Conservation (phyloP, 2,329 filamentous ascomycete genomes). For the Xylaria sp. region DNA sequence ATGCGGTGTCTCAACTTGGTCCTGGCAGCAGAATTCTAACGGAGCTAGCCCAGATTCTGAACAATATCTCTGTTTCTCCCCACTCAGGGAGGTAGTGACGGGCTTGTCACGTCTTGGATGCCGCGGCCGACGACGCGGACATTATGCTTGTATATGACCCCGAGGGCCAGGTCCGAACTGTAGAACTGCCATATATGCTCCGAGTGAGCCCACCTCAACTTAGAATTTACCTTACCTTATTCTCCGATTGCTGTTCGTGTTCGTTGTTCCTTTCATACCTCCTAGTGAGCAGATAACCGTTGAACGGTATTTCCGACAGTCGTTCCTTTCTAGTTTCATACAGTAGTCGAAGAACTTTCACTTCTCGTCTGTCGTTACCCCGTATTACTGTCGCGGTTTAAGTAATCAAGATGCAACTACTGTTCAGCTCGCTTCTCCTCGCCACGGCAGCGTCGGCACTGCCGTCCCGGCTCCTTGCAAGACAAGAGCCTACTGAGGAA, state of each 20-base stretch:
- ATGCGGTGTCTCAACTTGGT: neutral
- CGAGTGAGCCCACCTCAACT: slow-evolving; percentile 8
- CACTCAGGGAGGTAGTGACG: neutral
- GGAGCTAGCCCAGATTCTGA: neutral
- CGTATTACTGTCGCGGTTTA: neutral
- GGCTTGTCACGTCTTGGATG: slow-evolving; percentile 12
- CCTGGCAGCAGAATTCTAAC: neutral
- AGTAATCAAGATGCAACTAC: slow-evolving; percentile 14
- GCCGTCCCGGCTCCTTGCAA: slow-evolving; percentile 13
- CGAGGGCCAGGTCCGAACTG: neutral
- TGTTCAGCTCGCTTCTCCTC: slow-evolving; percentile 10
- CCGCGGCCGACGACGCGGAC: slow-evolving; percentile 2
- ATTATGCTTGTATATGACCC: neutral
- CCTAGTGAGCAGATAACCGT: slow-evolving; percentile 19
- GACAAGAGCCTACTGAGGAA: slow-evolving; percentile 5
- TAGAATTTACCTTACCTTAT: slow-evolving; percentile 3
- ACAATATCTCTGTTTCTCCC: neutral
- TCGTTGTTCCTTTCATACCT: slow-evolving; percentile 9
- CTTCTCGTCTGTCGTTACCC: slow-evolving; percentile 8
- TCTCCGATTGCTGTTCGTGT: slow-evolving; percentile 2
- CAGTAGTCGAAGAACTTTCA: neutral
- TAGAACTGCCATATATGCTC: slow-evolving; percentile 16
- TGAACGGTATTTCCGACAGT: slow-evolving; percentile 21
- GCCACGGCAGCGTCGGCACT: slow-evolving; percentile 9
- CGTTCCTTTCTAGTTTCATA: slow-evolving; percentile 19